A percentile compares a stretch with the other conserved stretches of the same genome.
Evolutionary conservation across 768 basidiomycete species (phyloP).

Genomic region (Inosperma sp.): DNA sequence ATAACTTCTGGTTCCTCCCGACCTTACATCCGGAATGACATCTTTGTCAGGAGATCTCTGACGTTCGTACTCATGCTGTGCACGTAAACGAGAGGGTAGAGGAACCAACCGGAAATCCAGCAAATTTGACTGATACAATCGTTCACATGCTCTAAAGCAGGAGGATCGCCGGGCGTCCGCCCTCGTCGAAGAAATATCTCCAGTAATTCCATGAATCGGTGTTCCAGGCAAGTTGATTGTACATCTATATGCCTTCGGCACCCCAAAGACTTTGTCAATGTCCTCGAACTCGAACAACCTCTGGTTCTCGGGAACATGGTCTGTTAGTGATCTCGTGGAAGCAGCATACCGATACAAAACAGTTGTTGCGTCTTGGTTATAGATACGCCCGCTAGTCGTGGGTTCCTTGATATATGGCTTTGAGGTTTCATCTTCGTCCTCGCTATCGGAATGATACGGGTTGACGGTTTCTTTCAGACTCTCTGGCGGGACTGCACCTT

Average conservation of each 20-base stretch:
- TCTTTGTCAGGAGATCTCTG: conserved; percentile 14
- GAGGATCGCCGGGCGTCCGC: conserved; percentile 55
- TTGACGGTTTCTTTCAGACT: conserved; percentile 37
- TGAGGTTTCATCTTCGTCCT: conserved; percentile 40
- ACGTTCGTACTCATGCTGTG: conserved; percentile 16
- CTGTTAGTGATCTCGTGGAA: conserved; percentile 11
- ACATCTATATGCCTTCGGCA: conserved; percentile 35
- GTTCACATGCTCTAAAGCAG: conserved; percentile 52
- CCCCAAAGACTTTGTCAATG: conserved; percentile 26
- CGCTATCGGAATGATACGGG: conserved; percentile 46
- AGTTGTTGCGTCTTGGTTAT: conserved; percentile 51
- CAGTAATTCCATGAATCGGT: conserved; percentile 38
- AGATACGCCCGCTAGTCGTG: conserved; percentile 55
- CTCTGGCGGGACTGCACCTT: conserved; percentile 42
- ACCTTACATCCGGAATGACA: conserved; percentile 24
- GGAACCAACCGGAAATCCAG: conserved; percentile 51
- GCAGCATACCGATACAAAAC: conserved; percentile 52
- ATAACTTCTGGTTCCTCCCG: conserved; percentile 50
- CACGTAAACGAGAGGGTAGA: conserved; percentile 23
- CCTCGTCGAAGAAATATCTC: conserved; percentile 42
- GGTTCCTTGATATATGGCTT: conserved; percentile 53
- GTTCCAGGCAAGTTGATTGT: conserved; percentile 44
- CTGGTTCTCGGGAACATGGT: conserved; percentile 15
- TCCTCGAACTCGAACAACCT: conserved; percentile 40
- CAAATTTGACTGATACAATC: conserved; percentile 45